Conservation (phyloP, 148 eudicot species). For the Pouteria glomerata region DNA sequence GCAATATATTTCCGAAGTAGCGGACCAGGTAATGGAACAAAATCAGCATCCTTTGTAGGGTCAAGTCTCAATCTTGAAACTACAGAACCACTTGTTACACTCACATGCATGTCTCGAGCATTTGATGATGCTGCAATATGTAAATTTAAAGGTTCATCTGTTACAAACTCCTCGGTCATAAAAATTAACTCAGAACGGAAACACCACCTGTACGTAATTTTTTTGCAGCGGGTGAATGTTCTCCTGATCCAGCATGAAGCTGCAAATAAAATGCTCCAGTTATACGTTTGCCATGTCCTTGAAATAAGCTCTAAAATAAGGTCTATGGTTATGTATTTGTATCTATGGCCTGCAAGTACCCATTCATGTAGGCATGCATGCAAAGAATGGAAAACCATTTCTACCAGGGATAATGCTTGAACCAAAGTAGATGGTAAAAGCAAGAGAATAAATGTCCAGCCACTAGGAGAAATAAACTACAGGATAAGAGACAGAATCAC, state of each 20-base stretch:
- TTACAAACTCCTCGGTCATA: conserved; percentile 4
- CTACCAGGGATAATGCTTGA: not conserved
- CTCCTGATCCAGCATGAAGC: conserved; percentile 82
- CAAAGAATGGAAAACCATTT: not conserved
- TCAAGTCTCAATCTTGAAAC: conserved; percentile 76
- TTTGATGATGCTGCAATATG: conserved; percentile 44
- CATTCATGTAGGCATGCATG: not conserved
- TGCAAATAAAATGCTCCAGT: conserved; percentile 30
- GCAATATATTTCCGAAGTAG: conserved; percentile 89
- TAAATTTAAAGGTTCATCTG: not conserved
- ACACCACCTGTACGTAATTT: conserved; percentile 55
- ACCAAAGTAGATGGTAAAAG: not conserved
- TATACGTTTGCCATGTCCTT: conserved; percentile 1
- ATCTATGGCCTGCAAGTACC: not conserved
- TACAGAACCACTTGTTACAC: conserved; percentile 42
- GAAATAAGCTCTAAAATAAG: not conserved
- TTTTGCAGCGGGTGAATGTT: conserved; percentile 56
- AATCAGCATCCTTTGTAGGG: conserved; percentile 60
- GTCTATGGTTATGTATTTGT: not conserved
- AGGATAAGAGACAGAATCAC: not conserved
- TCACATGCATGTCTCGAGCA: conserved; percentile 28
- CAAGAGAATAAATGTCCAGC: not conserved
- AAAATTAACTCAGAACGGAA: conserved; percentile 5
- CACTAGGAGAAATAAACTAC: not conserved
- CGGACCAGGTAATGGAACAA: conserved; percentile 78